Base-by-base conservation (phyloP, 2,329 filamentous ascomycete genomes). In the Myriosclerotinia curreyana region DNA sequence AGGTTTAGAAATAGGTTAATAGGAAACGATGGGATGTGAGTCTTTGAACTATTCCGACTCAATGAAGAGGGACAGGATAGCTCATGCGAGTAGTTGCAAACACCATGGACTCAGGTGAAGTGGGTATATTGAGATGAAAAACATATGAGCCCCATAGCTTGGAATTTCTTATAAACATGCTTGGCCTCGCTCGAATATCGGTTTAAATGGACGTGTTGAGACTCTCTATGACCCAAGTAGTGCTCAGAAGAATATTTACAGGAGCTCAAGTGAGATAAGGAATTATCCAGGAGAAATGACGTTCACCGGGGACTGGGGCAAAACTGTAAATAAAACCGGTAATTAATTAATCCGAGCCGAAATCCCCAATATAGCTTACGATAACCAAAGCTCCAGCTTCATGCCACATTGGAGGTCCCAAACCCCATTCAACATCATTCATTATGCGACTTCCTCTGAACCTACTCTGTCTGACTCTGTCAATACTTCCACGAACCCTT, bases 361-460 rank as follows among this genome's bases (percentile, higher is more conserved):
- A 4, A 22, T 22, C 22, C 25, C 34, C n/a, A 28, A 22, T 44
- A 48, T 52, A 61, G 59, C 36, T 40, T 17, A 61, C n/a, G 60
- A 62, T 62, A 54, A 62, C 60, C 51, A 40, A 62, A 52, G 60
- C 50, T 62, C 50, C 7, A 56, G 42, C 51, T 62, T 56, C 50
- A 56, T 62, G 60, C 60, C 60, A 62, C 51, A 50, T 56, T 56
- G 34, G 31, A 56, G 51, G 51, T 56, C n/a, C 42, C 31, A 62
- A 20, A 62, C 17, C 42, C 34, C 31, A 38, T 56, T 49, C 38
- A 48, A 48, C 51, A 44, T 31, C 31, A 56, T 44, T 22, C 51
- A 62, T 56, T 28, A 74, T 74, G 73, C 71, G 72, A 56, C 68
- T 73, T 34, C 70, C 71, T 61, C 61, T 71, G 48, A 70, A 68